Conservation (phyloP, 116 monocot species). For the Trichopus zeylanicus region DNA sequence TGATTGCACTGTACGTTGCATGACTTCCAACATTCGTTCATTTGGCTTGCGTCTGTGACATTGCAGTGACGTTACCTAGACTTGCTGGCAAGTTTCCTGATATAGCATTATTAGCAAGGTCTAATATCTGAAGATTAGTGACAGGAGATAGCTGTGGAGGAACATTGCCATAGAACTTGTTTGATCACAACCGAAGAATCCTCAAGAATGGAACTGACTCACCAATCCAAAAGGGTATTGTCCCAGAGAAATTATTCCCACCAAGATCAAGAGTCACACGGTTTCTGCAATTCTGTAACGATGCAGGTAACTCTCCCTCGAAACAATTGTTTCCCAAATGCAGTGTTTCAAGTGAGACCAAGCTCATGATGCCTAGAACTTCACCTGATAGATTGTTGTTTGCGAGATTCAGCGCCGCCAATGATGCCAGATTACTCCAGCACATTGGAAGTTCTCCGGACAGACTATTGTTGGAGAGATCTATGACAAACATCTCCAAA, state of each 20-base stretch:
- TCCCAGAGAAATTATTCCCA: conserved; percentile 9
- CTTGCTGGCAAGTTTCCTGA: conserved; percentile 4
- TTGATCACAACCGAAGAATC: conserved; percentile 9
- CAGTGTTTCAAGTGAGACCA: neutral
- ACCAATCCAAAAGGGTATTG: conserved; percentile 14
- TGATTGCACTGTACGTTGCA: neutral
- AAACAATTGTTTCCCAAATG: conserved; percentile 13
- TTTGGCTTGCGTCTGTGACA: neutral
- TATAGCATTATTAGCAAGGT: conserved; percentile 15
- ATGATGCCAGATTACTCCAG: conserved; percentile 14
- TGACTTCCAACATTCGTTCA: neutral
- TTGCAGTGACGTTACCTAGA: neutral
- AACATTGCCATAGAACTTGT: conserved; percentile 9
- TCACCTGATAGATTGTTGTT: conserved; percentile 21
- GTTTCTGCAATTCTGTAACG: neutral
- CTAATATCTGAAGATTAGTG: conserved; percentile 2
- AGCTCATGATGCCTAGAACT: conserved; percentile 5
- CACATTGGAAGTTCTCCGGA: conserved; percentile 12
- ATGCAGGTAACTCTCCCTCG: conserved; percentile 8
- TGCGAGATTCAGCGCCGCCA: conserved; percentile 13
- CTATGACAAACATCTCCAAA: neutral
- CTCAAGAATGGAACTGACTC: neutral
- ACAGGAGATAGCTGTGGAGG: conserved; percentile 10
- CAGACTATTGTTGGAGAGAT: conserved; percentile 16
- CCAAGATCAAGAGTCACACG: conserved; percentile 10